phyloP scores from a whole-genome alignment of 2,329 filamentous ascomycete genomes.

The Scytalidium lignicola region DNA sequence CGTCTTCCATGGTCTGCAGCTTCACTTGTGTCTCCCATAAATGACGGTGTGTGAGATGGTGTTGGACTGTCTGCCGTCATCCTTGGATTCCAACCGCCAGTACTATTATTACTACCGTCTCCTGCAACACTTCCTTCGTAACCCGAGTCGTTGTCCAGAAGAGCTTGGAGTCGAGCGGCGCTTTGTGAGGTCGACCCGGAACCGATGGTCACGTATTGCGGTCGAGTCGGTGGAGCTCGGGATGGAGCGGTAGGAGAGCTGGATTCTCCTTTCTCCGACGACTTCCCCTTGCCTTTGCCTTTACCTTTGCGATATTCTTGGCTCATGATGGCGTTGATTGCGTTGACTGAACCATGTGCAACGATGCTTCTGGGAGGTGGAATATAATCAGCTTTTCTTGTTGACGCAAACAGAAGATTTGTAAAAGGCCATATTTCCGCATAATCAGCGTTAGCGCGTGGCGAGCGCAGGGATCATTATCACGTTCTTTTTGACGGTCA shows the following conservation, averaged over 20 bases:
- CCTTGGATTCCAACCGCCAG: constrained; percentile 37
- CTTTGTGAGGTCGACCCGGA: constrained; percentile 75
- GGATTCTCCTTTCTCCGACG: constrained; percentile 9
- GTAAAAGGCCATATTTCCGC: background rate
- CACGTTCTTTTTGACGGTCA: background rate
- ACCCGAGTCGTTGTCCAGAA: constrained; percentile 84
- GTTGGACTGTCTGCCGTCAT: constrained; percentile 42
- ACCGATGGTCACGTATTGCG: constrained; percentile 84
- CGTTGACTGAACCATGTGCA: constrained; percentile 15
- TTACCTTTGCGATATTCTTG: constrained; percentile 53
- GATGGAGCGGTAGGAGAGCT: constrained; percentile 6
- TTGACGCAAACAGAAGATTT: background rate
- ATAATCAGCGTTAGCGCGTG: background rate
- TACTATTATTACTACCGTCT: constrained; percentile 44
- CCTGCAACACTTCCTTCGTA: constrained; percentile 74
- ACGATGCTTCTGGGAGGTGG: background rate
- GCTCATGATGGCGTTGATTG: constrained; percentile 47
- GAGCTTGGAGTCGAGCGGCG: constrained; percentile 71
- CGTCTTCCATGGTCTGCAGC: constrained; percentile 58
- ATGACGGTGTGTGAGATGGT: constrained; percentile 32
- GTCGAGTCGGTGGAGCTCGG: constrained; percentile 27
- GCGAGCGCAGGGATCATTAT: background rate
- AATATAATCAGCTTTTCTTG: background rate
- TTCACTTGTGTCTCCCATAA: constrained; percentile 18
- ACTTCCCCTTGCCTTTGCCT: constrained; percentile 40